Evolutionary conservation across 179 eudicot species (phyloP), one percentile per base, ranked within the genome.

Genomic region (Beta macrorhiza): DNA sequence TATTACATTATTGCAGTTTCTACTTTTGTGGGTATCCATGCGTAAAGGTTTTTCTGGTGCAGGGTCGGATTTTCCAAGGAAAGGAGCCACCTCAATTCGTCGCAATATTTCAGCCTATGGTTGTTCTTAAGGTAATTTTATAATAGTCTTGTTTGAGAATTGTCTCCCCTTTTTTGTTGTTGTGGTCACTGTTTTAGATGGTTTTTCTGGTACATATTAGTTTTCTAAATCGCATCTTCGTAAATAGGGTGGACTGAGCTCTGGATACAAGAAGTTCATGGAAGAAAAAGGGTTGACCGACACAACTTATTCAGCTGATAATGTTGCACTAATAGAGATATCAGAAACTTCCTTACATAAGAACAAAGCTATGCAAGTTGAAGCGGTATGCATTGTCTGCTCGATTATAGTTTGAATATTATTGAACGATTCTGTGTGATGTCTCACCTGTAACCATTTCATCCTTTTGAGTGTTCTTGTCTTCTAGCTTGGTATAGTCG

Each of bases 21-120:
- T 69, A 72, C 9, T 59, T 37, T 65, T 79, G 67, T 65, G 63
- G 74, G 77, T 37, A 22, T 72, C 22, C 37, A 63, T 51, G 42
- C 19, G 75, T 64, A 22, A 75, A 71, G 74, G 52, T 73, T 45
- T 84, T 59, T 62, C 37, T 88, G 64, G 22, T 81, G 65, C 87
- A 97, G 99, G 99, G 99, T 81, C 91, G 93, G 67, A 84, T 97
- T 56, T 93, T 65, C 78, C 94, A 97, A 90, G 99, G 97, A 58
- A 97, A 92, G 86, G 99, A 97, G 82, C 99, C 99, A 51, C 97
- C 99, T 45, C 99, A 97, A 72, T 97, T 97, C 75, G 80, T 97
- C 82, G 95, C 99, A 61, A 85, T 95, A 81, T 92, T 94, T 83
- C 97, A 94, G 88, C 99, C 98, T 75, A 91, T 97, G 98, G 91